Percentiles rank a stretch among this genome's conserved stretches.
Evolutionary conservation across 2,329 filamentous ascomycete genomes (phyloP).

Genomic region (Colletotrichum orbiculare): DNA sequence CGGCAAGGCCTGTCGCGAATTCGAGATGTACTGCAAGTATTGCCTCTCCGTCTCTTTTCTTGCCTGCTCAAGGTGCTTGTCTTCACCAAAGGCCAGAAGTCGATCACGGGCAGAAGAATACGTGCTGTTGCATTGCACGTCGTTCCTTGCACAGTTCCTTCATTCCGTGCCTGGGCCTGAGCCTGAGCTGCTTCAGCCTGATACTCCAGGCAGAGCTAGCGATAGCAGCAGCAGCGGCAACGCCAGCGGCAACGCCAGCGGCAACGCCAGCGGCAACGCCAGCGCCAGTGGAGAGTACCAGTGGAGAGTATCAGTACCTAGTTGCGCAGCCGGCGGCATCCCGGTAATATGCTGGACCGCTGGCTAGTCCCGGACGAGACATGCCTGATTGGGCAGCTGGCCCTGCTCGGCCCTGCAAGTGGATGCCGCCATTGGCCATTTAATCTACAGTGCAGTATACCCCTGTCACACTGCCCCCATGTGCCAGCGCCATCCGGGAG

Average conservation of each 20-base stretch:
- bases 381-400: conserved; percentile 62
- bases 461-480: conserved; percentile 65
- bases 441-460: conserved; percentile 61
- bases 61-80: too few relatives aligned
- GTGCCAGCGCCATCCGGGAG: conserved; percentile 41
- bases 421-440: conserved; percentile 59
- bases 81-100: too few relatives aligned
- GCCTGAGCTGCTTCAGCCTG: too few relatives aligned
- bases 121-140: too few relatives aligned
- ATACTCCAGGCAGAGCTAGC: too few relatives aligned
- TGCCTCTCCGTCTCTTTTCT: not conserved
- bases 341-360: conserved; percentile 52
- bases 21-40: not conserved
- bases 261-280: not conserved
- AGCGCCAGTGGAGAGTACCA: conserved; percentile 6
- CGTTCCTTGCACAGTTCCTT: too few relatives aligned
- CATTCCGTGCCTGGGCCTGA: too few relatives aligned
- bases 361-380: conserved; percentile 59
- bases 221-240: too few relatives aligned
- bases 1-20: conserved; percentile 21
- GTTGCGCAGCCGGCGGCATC: conserved; percentile 19
- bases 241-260: not conserved
- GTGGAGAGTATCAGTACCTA: too few relatives aligned
- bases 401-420: conserved; percentile 52
- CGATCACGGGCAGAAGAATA: too few relatives aligned